These are phyloP conservation scores for Xerocomus alliaceus DNA, from an alignment of 1,284 basidiomycete genomes.

Conservation along the genomic window DNA sequence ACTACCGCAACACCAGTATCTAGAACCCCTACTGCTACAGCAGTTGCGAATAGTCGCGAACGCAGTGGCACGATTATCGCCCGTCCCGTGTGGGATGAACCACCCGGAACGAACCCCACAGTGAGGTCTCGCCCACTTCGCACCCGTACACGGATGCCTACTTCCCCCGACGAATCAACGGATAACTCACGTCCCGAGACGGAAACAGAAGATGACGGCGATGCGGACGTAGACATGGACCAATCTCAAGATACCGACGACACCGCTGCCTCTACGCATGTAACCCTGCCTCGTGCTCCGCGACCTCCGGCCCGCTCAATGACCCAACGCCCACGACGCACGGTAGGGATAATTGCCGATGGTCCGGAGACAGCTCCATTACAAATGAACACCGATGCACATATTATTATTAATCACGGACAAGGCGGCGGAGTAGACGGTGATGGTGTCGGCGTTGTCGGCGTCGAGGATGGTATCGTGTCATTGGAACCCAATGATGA, in stretches of 20 bases:
- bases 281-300: conserved; percentile 49
- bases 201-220: conserved; percentile 76
- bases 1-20: conserved; percentile 64
- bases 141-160: conserved; percentile 42
- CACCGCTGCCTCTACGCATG: conserved; percentile 35
- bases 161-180: conserved; percentile 61
- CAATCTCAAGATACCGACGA: conserved; percentile 53
- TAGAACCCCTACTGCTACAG: conserved; percentile 64
- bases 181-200: conserved; percentile 69
- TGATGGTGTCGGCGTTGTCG: conserved; percentile 52
- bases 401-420: conserved; percentile 70
- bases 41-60: conserved; percentile 63
- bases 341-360: conserved; percentile 71
- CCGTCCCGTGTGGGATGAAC: conserved; percentile 65
- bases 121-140: conserved; percentile 44
- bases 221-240: conserved; percentile 61
- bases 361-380: conserved; percentile 50
- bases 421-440: conserved; percentile 52
- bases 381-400: conserved; percentile 60
- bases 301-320: conserved; percentile 48
- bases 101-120: conserved; percentile 29
- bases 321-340: conserved; percentile 49
- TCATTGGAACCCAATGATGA: conserved; percentile 76
- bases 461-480: conserved; percentile 75
- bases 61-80: conserved; percentile 79